Conservation (phyloP, 208 protist genomes). For the Leishmania martiniquensis region DNA sequence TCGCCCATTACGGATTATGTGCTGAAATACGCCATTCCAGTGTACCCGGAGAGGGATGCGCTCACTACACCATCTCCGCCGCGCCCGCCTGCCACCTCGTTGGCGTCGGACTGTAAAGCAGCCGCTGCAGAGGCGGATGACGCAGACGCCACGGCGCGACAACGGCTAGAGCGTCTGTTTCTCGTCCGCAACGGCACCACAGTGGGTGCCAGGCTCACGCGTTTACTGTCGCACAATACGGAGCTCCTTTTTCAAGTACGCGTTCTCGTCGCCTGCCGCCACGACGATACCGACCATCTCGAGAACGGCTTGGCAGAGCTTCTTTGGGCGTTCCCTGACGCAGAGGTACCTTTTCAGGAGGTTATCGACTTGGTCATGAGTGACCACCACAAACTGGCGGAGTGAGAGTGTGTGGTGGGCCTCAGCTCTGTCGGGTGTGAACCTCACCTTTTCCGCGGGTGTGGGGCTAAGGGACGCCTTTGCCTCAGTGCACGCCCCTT, state of each 20-base stretch:
- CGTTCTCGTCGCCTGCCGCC: slow-evolving; percentile 26
- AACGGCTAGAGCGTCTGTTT: slow-evolving; percentile 19
- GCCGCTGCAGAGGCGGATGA: background rate
- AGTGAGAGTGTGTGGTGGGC: background rate
- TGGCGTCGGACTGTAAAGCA: background rate
- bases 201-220: slow-evolving; percentile 5
- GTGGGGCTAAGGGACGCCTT: background rate
- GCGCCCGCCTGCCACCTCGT: slow-evolving; percentile 10
- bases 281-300: slow-evolving; percentile 9
- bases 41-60: slow-evolving; percentile 34
- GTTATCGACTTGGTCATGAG: slow-evolving; percentile 9
- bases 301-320: slow-evolving; percentile 7
- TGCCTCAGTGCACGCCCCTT: background rate
- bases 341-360: slow-evolving; percentile 9
- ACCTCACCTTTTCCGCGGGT: background rate
- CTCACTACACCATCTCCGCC: slow-evolving; percentile 5
- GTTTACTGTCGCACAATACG: slow-evolving; percentile 7
- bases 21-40: slow-evolving; percentile 38
- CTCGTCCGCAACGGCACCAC: slow-evolving; percentile 4
- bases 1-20: slow-evolving; percentile 44
- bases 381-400: slow-evolving; percentile 10
- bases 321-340: slow-evolving; percentile 13
- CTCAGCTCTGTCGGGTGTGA: background rate
- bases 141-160: slow-evolving; percentile 7
- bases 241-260: slow-evolving; percentile 25